A percentile compares a stretch with the other conserved stretches of the same genome.
These are phyloP conservation scores for Microbotryum intermedium DNA, from an alignment of 1,284 basidiomycete genomes.

Conservation along the genomic window DNA sequence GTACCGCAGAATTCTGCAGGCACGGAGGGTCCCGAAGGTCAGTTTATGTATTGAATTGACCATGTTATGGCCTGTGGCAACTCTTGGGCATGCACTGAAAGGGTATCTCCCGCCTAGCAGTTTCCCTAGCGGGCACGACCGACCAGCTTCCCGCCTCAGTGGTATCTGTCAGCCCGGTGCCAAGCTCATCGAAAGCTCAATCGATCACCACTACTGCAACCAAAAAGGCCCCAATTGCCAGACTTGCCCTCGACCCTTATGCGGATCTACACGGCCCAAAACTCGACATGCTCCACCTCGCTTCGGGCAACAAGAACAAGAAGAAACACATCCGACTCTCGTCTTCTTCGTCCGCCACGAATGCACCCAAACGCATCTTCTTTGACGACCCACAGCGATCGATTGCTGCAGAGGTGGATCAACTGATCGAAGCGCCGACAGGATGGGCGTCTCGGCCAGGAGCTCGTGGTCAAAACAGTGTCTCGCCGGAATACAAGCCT, in stretches of 20 bases:
- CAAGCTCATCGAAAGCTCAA: background rate
- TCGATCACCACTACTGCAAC: background rate
- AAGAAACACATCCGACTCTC: background rate
- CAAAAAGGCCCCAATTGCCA: background rate
- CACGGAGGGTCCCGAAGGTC: background rate
- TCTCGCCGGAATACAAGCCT: too few species aligned
- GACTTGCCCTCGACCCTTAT: background rate
- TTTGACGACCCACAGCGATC: too few species aligned
- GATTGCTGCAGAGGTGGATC: too few species aligned
- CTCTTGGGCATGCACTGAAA: background rate
- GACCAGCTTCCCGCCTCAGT: background rate
- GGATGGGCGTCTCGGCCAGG: too few species aligned
- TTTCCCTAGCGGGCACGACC: background rate
- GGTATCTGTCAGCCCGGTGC: background rate
- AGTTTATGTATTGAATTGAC: background rate
- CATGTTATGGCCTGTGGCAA: too few species aligned
- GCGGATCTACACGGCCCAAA: background rate
- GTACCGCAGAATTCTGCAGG: background rate
- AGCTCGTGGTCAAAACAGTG: too few species aligned
- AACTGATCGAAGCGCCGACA: too few species aligned
- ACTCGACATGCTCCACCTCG: conserved; percentile 3
- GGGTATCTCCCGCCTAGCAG: background rate
- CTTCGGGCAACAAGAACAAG: conserved; percentile 6
- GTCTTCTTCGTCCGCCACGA: too few species aligned
- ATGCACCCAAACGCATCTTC: too few species aligned